Base-by-base conservation (phyloP, 73 alveolate species). In the Tetrahymena elliotti region DNA sequence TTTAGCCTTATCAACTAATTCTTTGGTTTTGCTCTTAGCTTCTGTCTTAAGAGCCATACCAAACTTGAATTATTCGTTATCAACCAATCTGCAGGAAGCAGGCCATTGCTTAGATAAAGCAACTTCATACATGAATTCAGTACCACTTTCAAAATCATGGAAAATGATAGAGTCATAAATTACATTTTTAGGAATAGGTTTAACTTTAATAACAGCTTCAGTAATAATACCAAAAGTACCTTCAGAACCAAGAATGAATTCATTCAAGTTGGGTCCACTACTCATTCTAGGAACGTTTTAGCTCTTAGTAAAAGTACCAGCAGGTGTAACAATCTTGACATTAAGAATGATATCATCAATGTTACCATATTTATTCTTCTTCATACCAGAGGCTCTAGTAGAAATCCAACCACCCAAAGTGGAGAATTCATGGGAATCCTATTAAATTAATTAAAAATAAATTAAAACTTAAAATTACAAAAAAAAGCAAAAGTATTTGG, bases 341-440 rank as follows among this genome's bases (percentile, higher is more conserved):
- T 97, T 83, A 20, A 97, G 95, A 31, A 98, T 98, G 38, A 98
- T 98, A 54, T 98, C 99, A 52, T 98, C 99, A 47, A 98, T 98
- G 94, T 98, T 98, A 83, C 99, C 99, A 96, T 98, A 98, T 27
- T 93, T 96, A 92, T 98, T 98, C 95, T 98, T 97, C 96, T 98
- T 98, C 99, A 98, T 98, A 52, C 99, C 99, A 38, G 98, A 96
- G 4, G 99, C 99, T 93, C 98, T 97, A 20, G 99, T 98, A 35
- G 98, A 93, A 35, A 98, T 97, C 99, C 99, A 98, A 33, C 99
- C 99, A 53, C 99, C 99, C 27, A 98, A 95, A 38, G 98, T 95
- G 12, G 99, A 97, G 96, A 98, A 97, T 94, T 98, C 99, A 24
- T 96, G 97, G 22, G 99, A 97, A 94, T 98, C 99, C 88, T 68